These are phyloP conservation scores for Epichloe gansuensis DNA, from an alignment of 2,329 filamentous ascomycete species.

Conservation along the genomic window DNA sequence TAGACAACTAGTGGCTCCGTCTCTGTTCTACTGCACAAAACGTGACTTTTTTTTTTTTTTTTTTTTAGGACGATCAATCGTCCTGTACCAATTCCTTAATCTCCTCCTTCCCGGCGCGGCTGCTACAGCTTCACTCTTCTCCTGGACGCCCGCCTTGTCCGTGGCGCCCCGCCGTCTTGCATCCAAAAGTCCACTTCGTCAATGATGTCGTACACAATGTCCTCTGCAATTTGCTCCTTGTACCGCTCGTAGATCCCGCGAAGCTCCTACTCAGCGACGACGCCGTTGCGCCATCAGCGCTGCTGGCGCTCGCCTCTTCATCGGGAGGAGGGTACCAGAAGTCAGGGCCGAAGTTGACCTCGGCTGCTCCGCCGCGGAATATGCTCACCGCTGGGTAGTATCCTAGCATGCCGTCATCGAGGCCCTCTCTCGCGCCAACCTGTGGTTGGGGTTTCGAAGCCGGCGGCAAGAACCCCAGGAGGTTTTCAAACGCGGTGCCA, in stretches of 20 bases:
- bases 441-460: slow-evolving; percentile 64
- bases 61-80: slow-evolving; percentile 26
- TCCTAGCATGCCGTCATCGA: slow-evolving; percentile 89
- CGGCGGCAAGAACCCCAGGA: slow-evolving; percentile 83
- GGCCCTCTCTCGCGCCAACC: slow-evolving; percentile 67
- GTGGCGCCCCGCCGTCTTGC: slow-evolving; percentile 49
- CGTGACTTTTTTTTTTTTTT: no score
- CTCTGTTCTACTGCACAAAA: neutral
- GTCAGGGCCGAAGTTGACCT: slow-evolving; percentile 87
- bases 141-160: slow-evolving; percentile 32
- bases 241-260: slow-evolving; percentile 67
- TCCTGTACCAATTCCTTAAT: slow-evolving; percentile 57
- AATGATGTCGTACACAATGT: slow-evolving; percentile 82
- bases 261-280: slow-evolving; percentile 22
- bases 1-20: no score
- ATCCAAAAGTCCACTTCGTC: slow-evolving; percentile 90
- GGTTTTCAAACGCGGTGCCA: slow-evolving; percentile 77
- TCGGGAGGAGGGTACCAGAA: slow-evolving; percentile 79
- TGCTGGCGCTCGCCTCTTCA: slow-evolving; percentile 34
- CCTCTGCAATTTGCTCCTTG: slow-evolving; percentile 87
- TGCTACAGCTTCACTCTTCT: slow-evolving; percentile 30
- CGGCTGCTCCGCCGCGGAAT: slow-evolving; percentile 80
- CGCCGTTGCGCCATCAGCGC: slow-evolving; percentile 24
- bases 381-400: slow-evolving; percentile 92
- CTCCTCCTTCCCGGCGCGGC: slow-evolving; percentile 39